Conservation (phyloP, 2,329 filamentous ascomycete species). For the Claviceps sorghi region DNA sequence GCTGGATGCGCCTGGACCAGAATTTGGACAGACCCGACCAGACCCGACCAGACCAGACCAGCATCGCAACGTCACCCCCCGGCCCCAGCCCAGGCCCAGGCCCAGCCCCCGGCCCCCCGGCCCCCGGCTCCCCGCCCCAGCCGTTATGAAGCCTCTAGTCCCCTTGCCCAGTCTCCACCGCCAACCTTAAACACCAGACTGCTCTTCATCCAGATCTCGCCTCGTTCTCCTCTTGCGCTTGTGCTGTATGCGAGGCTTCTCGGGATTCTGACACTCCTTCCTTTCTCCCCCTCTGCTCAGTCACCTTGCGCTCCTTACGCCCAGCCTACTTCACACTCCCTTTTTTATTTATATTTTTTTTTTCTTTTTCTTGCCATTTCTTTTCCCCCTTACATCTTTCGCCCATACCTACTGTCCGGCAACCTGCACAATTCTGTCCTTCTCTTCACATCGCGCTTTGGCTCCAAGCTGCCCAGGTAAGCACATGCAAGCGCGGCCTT, state of each 20-base stretch:
- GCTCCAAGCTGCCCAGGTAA: background rate
- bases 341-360: background rate
- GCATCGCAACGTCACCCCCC: no score
- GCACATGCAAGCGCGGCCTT: background rate
- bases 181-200: background rate
- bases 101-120: no score
- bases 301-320: constrained; percentile 2
- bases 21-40: background rate
- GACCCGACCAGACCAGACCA: background rate
- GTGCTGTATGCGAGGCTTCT: background rate
- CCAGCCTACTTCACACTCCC: background rate
- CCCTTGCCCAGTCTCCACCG: no score
- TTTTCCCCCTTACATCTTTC: background rate
- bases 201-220: background rate
- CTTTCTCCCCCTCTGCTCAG: background rate
- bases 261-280: constrained; percentile 1
- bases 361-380: background rate
- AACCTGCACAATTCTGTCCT: background rate
- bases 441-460: background rate
- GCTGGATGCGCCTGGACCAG: background rate
- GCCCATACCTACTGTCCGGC: background rate
- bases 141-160: background rate
- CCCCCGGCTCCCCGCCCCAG: background rate
- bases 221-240: background rate
- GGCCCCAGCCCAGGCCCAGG: no score